A percentile compares a stretch with the other conserved stretches of the same genome.
phyloP scores from a whole-genome alignment of 2,329 filamentous ascomycete species.

The Epichloe gansuensis region DNA sequence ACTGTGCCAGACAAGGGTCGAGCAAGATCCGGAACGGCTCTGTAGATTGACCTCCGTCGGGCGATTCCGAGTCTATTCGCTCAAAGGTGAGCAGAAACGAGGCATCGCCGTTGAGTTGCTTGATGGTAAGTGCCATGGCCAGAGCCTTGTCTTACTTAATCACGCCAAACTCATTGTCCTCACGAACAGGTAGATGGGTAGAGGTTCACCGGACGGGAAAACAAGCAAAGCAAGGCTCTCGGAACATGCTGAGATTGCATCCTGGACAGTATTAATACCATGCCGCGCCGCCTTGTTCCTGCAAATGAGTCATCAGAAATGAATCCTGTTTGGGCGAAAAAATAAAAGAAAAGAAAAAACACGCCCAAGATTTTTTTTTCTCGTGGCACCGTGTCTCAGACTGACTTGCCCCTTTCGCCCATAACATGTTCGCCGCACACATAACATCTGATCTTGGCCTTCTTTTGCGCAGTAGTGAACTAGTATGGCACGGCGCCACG shows the following conservation, averaged over 20 bases:
- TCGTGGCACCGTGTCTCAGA: neutral
- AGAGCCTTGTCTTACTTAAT: neutral
- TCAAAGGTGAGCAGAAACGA: conserved; percentile 53
- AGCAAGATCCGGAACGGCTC: conserved; percentile 53
- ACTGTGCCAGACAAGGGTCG: conserved; percentile 57
- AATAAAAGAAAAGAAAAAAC: neutral
- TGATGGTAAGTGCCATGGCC: conserved; percentile 48
- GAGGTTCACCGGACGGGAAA: neutral
- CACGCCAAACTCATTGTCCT: neutral
- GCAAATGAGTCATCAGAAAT: neutral
- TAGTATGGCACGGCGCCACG: too few species aligned
- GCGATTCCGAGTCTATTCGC: conserved; percentile 27
- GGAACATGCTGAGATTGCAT: neutral
- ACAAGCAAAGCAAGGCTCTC: neutral
- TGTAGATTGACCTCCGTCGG: neutral
- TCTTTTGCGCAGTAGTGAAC: too few species aligned
- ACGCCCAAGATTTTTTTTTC: neutral
- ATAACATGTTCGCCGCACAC: neutral
- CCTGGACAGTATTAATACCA: neutral
- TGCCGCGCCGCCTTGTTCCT: neutral
- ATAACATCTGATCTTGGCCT: too few species aligned
- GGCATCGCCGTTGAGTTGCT: conserved; percentile 51
- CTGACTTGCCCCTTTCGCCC: neutral
- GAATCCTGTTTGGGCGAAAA: neutral
- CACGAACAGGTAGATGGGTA: neutral